phyloP scores from a whole-genome alignment of 306 rosid species.

The Pueraria montana region DNA sequence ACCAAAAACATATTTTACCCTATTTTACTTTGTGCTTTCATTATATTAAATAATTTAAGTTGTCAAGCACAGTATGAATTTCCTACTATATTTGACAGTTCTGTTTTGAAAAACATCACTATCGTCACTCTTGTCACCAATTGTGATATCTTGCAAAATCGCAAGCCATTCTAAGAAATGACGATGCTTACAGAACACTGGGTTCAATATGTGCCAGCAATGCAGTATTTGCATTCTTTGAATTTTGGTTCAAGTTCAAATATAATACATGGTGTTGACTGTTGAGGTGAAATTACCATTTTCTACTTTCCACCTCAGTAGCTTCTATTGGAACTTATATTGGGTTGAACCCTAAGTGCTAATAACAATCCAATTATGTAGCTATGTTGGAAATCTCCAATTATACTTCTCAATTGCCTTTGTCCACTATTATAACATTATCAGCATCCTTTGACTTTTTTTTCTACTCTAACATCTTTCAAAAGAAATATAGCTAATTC shows the following conservation, averaged over 20 bases:
- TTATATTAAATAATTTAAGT: background rate
- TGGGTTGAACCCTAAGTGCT: background rate
- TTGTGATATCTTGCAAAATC: slow-evolving; percentile 27
- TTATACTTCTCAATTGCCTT: background rate
- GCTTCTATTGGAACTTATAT: background rate
- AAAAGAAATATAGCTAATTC: slow-evolving; percentile 23
- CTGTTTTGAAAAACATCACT: slow-evolving; percentile 18
- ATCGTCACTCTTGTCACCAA: slow-evolving; percentile 14
- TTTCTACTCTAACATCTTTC: slow-evolving; percentile 12
- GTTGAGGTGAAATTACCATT: background rate
- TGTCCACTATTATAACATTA: background rate
- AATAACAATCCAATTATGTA: background rate
- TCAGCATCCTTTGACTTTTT: slow-evolving; percentile 20
- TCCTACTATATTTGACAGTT: background rate
- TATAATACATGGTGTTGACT: background rate
- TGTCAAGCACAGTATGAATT: background rate
- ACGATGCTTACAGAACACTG: slow-evolving; percentile 16
- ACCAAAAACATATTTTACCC: too few species aligned
- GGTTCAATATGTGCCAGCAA: slow-evolving; percentile 11
- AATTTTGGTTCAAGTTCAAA: slow-evolving; percentile 20
- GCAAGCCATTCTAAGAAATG: slow-evolving; percentile 5
- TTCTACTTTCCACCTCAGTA: background rate
- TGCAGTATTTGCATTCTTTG: background rate
- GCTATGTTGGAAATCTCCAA: slow-evolving; percentile 21
- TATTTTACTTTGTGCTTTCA: slow-evolving; percentile 1